Percentiles rank a stretch among this genome's conserved stretches.
Conservation (phyloP, 371 early-diverging fungal genomes). For the Mortierella sp. region DNA sequence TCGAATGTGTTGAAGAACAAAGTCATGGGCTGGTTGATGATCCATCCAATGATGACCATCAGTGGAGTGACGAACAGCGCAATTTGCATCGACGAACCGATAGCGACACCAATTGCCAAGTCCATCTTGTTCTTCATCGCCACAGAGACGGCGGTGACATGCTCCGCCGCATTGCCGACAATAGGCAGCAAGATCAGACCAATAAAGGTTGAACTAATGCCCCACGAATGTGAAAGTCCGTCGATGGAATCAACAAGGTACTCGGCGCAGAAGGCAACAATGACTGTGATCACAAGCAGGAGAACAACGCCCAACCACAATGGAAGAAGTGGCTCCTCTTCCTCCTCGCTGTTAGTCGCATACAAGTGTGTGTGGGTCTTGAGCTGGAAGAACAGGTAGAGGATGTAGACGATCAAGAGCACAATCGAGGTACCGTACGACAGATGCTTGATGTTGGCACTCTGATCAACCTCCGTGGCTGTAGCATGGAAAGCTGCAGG, state of each 20-base stretch:
- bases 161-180: slow-evolving; percentile 90
- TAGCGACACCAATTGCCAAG: slow-evolving; percentile 87
- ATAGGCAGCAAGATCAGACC: slow-evolving; percentile 90
- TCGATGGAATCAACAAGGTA: slow-evolving; percentile 86
- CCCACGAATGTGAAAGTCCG: slow-evolving; percentile 73
- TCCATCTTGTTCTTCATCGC: slow-evolving; percentile 96
- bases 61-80: slow-evolving; percentile 90
- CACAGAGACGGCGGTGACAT: slow-evolving; percentile 85
- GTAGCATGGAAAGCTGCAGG: slow-evolving; percentile 81
- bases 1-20: slow-evolving; percentile 88
- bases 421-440: slow-evolving; percentile 83
- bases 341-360: slow-evolving; percentile 65
- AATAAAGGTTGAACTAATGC: slow-evolving; percentile 82
- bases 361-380: slow-evolving; percentile 79
- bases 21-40: slow-evolving; percentile 80
- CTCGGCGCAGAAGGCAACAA: slow-evolving; percentile 86
- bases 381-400: slow-evolving; percentile 86
- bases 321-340: slow-evolving; percentile 71
- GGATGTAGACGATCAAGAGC: slow-evolving; percentile 77
- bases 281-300: slow-evolving; percentile 66
- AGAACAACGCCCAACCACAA: slow-evolving; percentile 61
- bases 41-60: slow-evolving; percentile 91
- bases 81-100: slow-evolving; percentile 93
- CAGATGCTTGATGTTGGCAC: slow-evolving; percentile 64
- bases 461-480: slow-evolving; percentile 56